phyloP scores from a whole-genome alignment of 2,329 filamentous ascomycete species.

The Fusarium austroafricanum region DNA sequence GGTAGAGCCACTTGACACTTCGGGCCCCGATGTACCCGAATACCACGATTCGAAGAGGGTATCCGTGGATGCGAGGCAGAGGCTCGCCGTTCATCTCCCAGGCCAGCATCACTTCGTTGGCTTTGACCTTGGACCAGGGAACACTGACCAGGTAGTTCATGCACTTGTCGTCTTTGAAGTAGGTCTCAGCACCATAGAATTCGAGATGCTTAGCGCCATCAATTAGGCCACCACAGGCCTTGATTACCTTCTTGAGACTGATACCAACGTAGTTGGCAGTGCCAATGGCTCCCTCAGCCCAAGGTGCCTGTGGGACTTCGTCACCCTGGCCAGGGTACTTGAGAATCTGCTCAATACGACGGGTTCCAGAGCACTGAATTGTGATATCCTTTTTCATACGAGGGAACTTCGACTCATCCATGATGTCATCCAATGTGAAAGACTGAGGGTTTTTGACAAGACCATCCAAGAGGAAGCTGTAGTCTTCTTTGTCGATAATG shows the following conservation, averaged over 20 bases:
- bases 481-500: constrained; percentile 68
- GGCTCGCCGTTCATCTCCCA: constrained; percentile 79
- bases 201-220: constrained; percentile 71
- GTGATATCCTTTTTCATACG: constrained; percentile 69
- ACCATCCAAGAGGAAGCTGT: constrained; percentile 67
- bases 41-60: constrained; percentile 70
- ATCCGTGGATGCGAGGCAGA: constrained; percentile 74
- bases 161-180: constrained; percentile 74
- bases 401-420: constrained; percentile 70
- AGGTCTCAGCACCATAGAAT: constrained; percentile 77
- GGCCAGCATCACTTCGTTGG: constrained; percentile 73
- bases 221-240: constrained; percentile 72
- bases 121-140: constrained; percentile 74
- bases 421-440: constrained; percentile 69
- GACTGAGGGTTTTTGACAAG: constrained; percentile 68
- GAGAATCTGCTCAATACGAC: constrained; percentile 75
- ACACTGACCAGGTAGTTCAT: constrained; percentile 77
- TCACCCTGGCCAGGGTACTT: constrained; percentile 75
- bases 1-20: constrained; percentile 72
- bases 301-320: constrained; percentile 65
- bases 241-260: constrained; percentile 76
- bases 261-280: constrained; percentile 73
- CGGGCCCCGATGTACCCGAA: constrained; percentile 75
- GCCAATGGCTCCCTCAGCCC: constrained; percentile 76
- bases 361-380: constrained; percentile 76